Evolutionary conservation across 1,284 basidiomycete species (phyloP), one percentile per base, ranked within the genome.

Genomic region (Peniophora sp.): DNA sequence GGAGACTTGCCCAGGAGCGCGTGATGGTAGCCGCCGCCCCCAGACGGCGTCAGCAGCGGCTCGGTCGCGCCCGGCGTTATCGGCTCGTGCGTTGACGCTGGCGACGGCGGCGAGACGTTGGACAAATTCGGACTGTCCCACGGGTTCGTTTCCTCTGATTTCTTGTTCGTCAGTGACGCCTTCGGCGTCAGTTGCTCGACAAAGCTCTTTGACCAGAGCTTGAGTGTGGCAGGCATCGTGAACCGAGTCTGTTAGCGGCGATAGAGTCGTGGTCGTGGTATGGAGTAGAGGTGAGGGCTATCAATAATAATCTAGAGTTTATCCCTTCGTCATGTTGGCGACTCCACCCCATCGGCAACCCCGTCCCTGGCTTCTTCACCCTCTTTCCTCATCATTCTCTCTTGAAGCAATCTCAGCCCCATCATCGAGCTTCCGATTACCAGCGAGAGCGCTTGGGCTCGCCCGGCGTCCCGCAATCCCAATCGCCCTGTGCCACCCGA

Each of bases 131-230:
- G 58, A 51, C 51, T 57, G 57, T 91, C 88, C 61, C 92, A 91
- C 1, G 87, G 89, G 64, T 91, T 88, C 57, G 72, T 75, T 59
- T 85, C 81, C 51, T 71, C 47, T 17, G 47, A 37, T 20, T 49
- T 73, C 54, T 70, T 66, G 53, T 74, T 72, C 17, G 32, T 17
- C 49, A 71, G 66, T 51, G 61, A 71, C 11, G 80, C 79, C 56
- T 78, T 76, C 36, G 89, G 88, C 1, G 89, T 92, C 45, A 85
- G 76, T 67, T 88, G 85, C 58, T 83, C 84, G 56, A 81, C 68
- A 37, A 76, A 71, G 43, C 74, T 69, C 3, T 82, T 76, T 83
- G 83, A 87, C 15, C 23, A 20, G 54, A 85, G 70, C 62, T 81
- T 83, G 58, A 88, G 72, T 80, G 86, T 86, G 47, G 60, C 62